Conservation (phyloP, 2,329 filamentous ascomycete genomes). For the Emmonsia crescens region DNA sequence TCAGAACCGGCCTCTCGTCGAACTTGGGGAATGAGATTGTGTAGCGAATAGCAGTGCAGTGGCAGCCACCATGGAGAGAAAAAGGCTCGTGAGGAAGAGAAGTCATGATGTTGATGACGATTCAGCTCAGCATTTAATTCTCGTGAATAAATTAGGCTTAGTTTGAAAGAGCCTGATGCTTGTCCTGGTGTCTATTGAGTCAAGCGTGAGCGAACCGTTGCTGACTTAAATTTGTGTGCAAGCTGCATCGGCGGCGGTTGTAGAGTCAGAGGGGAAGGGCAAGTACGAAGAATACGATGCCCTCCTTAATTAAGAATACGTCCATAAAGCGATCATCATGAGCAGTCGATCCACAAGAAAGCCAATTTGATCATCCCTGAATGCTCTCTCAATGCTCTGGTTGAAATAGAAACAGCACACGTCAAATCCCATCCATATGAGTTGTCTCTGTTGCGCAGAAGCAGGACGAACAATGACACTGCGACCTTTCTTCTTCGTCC, state of each 20-base stretch:
- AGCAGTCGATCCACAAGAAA: background rate
- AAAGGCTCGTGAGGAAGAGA: conserved; percentile 9
- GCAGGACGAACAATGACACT: too few species aligned
- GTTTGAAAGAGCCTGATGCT: background rate
- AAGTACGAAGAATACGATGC: background rate
- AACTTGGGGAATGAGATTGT: conserved; percentile 16
- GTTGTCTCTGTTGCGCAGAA: too few species aligned
- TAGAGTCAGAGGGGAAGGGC: background rate
- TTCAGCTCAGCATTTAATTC: background rate
- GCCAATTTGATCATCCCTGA: background rate
- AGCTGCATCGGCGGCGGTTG: too few species aligned
- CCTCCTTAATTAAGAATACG: background rate
- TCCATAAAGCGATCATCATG: background rate
- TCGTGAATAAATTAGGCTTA: background rate
- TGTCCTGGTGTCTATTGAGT: too few species aligned
- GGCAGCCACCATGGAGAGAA: conserved; percentile 19
- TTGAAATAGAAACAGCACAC: background rate
- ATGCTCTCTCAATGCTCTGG: background rate
- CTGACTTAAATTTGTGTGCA: too few species aligned
- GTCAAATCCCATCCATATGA: too few species aligned
- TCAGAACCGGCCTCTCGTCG: conserved; percentile 10
- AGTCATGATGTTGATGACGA: background rate
- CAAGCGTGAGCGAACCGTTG: too few species aligned
- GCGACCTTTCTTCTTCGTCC: too few species aligned
- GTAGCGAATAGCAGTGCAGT: conserved; percentile 21